Conservation (phyloP, 345 rosid species). For the Cardamine occulta region DNA sequence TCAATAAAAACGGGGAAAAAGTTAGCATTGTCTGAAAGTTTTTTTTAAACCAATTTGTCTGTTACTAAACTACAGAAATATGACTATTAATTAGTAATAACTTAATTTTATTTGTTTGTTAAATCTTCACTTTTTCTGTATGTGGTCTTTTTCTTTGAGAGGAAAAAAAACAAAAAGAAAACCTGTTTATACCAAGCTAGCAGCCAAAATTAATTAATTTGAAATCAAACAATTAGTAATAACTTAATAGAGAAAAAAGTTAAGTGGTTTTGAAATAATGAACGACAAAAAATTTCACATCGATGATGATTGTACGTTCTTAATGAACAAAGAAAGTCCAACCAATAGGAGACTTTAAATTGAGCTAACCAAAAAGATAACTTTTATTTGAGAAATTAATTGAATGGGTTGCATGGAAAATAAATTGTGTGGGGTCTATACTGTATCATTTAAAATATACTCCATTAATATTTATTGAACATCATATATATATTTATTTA, state of each 20-base stretch:
- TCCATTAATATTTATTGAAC: too few relatives aligned
- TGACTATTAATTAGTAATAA: not conserved
- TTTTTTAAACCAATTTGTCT: not conserved
- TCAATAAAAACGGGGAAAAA: not conserved
- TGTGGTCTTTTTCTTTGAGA: not conserved
- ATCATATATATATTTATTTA: too few relatives aligned
- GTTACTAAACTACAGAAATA: not conserved
- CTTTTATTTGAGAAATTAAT: slow-evolving; percentile 22
- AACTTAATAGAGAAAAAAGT: not conserved
- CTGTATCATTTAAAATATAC: not conserved
- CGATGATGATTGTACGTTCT: slow-evolving; percentile 21
- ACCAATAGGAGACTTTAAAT: slow-evolving; percentile 40
- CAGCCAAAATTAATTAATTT: slow-evolving; percentile 13
- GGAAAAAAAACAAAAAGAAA: not conserved
- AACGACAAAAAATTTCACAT: slow-evolving; percentile 3
- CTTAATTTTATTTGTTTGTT: not conserved
- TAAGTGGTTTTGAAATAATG: not conserved
- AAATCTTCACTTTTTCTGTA: slow-evolving; percentile 12
- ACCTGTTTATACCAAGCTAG: not conserved
- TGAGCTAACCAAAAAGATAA: slow-evolving; percentile 41
- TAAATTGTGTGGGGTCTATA: slow-evolving; percentile 37
- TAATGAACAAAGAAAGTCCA: slow-evolving; percentile 30
- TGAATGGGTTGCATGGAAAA: slow-evolving; percentile 36
- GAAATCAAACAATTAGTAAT: not conserved
- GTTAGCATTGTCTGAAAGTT: not conserved